Evolutionary conservation across 345 rosid species (phyloP).

Genomic region (Heritiera fomes): DNA sequence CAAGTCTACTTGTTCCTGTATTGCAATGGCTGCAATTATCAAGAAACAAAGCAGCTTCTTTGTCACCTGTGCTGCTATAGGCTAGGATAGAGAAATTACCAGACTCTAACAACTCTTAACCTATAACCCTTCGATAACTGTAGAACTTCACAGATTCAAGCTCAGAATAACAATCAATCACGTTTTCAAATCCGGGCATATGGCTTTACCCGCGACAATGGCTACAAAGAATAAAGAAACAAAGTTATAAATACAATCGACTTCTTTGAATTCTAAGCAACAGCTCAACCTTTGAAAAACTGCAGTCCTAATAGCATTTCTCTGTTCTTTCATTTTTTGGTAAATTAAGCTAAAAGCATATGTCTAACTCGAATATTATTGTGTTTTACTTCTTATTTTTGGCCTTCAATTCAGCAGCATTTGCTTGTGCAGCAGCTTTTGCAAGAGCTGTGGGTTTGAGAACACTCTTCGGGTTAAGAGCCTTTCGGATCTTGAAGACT

Average conservation of each 20-base stretch:
- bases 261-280: not conserved
- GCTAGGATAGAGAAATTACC: not conserved
- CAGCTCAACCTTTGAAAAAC: not conserved
- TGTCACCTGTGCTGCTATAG: too few relatives aligned
- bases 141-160: too few relatives aligned
- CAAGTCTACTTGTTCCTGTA: too few relatives aligned
- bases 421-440: slow-evolving; percentile 57
- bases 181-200: not conserved
- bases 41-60: too few relatives aligned
- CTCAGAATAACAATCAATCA: too few relatives aligned
- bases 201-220: not conserved
- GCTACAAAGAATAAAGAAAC: not conserved
- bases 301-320: not conserved
- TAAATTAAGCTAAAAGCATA: too few relatives aligned
- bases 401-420: slow-evolving; percentile 41
- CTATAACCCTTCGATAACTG: too few relatives aligned
- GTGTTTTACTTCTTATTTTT: slow-evolving; percentile 34
- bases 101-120: too few relatives aligned
- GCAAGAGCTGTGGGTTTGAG: slow-evolving; percentile 66
- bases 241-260: not conserved
- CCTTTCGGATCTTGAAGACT: slow-evolving; percentile 85
- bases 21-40: too few relatives aligned
- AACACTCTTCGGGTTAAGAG: slow-evolving; percentile 74
- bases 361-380: not conserved
- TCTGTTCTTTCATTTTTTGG: too few relatives aligned